A percentile compares a stretch with the other conserved stretches of the same genome.
Evolutionary conservation across 371 early-diverging fungal genomes (phyloP).

Genomic region (Haplosporangium sp.): DNA sequence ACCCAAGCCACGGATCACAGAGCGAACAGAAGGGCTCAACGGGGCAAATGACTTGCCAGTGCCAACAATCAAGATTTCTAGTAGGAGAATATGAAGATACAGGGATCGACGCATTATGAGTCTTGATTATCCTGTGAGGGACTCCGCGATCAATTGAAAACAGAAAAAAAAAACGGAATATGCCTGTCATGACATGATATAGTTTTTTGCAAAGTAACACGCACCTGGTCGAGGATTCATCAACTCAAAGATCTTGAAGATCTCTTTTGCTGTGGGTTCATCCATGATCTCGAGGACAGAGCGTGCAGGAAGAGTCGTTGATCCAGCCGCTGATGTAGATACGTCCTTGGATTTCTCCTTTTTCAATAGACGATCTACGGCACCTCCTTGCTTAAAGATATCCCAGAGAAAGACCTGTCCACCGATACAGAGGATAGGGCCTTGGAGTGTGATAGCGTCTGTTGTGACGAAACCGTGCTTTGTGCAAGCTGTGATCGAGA

Average conservation of each 20-base stretch:
- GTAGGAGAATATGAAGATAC: background rate
- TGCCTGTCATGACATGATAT: background rate
- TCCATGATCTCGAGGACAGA: conserved; percentile 50
- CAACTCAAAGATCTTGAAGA: conserved; percentile 52
- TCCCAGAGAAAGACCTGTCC: conserved; percentile 55
- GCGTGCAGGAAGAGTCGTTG: conserved; percentile 10
- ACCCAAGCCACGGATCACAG: conserved; percentile 63
- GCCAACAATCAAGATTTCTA: conserved; percentile 68
- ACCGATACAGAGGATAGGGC: conserved; percentile 53
- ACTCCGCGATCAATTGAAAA: background rate
- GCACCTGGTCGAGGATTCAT: conserved; percentile 55
- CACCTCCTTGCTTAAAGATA: conserved; percentile 39
- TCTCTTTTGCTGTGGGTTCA: conserved; percentile 45
- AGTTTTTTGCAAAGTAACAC: background rate
- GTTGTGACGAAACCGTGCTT: conserved; percentile 56
- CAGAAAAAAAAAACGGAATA: background rate
- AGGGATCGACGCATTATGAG: background rate
- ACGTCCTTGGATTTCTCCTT: background rate
- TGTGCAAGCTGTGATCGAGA: conserved; percentile 45
- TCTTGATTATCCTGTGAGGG: background rate
- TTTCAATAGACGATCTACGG: conserved; percentile 24
- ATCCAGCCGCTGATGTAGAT: conserved; percentile 7
- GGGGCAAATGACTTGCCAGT: conserved; percentile 67
- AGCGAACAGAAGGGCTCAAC: conserved; percentile 62
- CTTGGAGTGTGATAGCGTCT: conserved; percentile 48